A percentile compares a stretch with the other conserved stretches of the same genome.
These are phyloP conservation scores for Penicillium macrosclerotiorum DNA, from an alignment of 495 filamentous ascomycete species.

Conservation along the genomic window DNA sequence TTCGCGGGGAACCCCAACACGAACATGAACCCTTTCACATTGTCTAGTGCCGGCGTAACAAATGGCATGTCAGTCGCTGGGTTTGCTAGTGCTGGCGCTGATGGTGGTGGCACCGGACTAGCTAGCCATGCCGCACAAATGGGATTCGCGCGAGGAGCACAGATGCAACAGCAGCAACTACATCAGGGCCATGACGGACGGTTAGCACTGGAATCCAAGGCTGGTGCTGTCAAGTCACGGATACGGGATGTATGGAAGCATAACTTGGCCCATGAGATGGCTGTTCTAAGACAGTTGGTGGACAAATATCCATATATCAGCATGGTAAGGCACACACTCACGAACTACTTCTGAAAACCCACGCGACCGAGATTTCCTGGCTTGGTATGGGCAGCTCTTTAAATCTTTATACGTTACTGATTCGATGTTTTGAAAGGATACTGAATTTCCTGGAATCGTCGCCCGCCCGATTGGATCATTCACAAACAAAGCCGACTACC, in stretches of 20 bases:
- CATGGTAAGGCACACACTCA: conserved; percentile 69
- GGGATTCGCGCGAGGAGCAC: conserved; percentile 76
- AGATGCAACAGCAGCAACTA: conserved; percentile 64
- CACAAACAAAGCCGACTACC: conserved; percentile 91
- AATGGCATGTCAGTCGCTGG: conserved; percentile 56
- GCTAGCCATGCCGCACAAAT: conserved; percentile 87
- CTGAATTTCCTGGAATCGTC: conserved; percentile 95
- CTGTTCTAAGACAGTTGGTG: conserved; percentile 69
- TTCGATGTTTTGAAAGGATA: conserved; percentile 61
- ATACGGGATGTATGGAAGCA: conserved; percentile 95
- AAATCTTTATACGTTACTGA: neutral
- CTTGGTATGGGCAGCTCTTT: neutral
- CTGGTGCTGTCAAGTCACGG: conserved; percentile 57
- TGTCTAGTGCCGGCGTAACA: conserved; percentile 49
- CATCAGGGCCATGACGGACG: conserved; percentile 53
- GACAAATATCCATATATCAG: conserved; percentile 92
- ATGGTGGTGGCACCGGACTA: conserved; percentile 73
- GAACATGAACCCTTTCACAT: conserved; percentile 66
- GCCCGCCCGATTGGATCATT: conserved; percentile 93
- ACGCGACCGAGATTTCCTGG: neutral
- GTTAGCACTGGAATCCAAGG: conserved; percentile 40
- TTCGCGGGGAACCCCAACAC: conserved; percentile 63
- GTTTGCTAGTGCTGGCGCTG: conserved; percentile 54
- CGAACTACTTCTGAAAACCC: neutral
- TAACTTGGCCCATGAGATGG: conserved; percentile 90